Conservation (phyloP, 768 basidiomycete genomes). For the Auriscalpium orientale region DNA sequence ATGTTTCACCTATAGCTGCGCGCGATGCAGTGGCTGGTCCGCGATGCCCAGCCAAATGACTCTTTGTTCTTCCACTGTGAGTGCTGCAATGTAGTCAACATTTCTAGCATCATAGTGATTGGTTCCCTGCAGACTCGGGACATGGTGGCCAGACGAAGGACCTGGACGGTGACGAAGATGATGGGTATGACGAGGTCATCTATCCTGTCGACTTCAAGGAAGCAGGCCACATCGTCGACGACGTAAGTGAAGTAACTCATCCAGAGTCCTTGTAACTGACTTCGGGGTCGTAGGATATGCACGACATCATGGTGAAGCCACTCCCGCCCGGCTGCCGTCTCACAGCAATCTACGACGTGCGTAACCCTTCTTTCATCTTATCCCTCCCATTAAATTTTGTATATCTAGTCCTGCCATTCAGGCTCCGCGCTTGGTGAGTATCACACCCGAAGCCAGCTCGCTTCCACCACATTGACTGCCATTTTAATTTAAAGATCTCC, state of each 20-base stretch:
- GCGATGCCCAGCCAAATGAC: slow-evolving; percentile 45
- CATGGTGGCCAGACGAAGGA: slow-evolving; percentile 92
- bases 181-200: slow-evolving; percentile 83
- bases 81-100: background rate
- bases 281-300: slow-evolving; percentile 25
- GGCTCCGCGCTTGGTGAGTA: slow-evolving; percentile 36
- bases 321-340: slow-evolving; percentile 63
- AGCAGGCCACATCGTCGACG: slow-evolving; percentile 73
- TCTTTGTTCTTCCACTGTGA: slow-evolving; percentile 47
- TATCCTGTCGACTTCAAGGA: slow-evolving; percentile 83
- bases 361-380: slow-evolving; percentile 12
- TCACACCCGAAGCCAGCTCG: background rate
- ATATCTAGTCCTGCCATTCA: slow-evolving; percentile 36
- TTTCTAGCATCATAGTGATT: background rate
- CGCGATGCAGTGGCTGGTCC: slow-evolving; percentile 55
- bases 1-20: slow-evolving; percentile 22
- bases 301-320: slow-evolving; percentile 40
- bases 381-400: slow-evolving; percentile 3
- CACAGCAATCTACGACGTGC: slow-evolving; percentile 51
- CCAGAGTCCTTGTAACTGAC: background rate
- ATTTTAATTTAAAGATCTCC: slow-evolving; percentile 23
- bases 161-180: slow-evolving; percentile 66
- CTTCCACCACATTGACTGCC: background rate
- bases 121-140: slow-evolving; percentile 61
- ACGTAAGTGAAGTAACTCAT: slow-evolving; percentile 32